A percentile compares a stretch with the other conserved stretches of the same genome.
Evolutionary conservation across 805 yeast species (phyloP).

Genomic region (Metschnikowia lochheadii): DNA sequence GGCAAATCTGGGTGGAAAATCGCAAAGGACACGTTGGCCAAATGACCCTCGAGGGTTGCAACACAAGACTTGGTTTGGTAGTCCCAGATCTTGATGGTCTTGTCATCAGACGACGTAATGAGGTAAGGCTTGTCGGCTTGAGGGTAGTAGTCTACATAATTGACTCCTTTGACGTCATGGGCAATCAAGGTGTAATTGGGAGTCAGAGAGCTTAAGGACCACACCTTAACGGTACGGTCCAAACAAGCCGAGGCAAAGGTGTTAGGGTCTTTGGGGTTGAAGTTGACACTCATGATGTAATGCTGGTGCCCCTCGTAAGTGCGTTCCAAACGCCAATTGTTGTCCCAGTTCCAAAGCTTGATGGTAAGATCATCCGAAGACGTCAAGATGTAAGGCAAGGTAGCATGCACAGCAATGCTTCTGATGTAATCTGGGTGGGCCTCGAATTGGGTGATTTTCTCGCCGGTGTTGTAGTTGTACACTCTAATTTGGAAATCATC

Average conservation of each 20-base stretch:
- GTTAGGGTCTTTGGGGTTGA: constrained; percentile 96
- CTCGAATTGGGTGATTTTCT: constrained; percentile 90
- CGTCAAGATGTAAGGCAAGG: constrained; percentile 83
- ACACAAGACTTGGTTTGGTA: constrained; percentile 95
- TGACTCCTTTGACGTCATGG: constrained; percentile 90
- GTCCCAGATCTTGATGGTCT: constrained; percentile 88
- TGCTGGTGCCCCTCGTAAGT: constrained; percentile 94
- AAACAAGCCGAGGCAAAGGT: constrained; percentile 97
- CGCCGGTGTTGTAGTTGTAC: constrained; percentile 92
- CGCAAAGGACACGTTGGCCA: constrained; percentile 93
- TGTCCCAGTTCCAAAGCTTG: constrained; percentile 97
- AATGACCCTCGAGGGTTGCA: constrained; percentile 90
- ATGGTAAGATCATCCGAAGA: constrained; percentile 90
- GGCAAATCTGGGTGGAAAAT: constrained; percentile 98
- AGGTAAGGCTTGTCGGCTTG: constrained; percentile 96
- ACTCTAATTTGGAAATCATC: constrained; percentile 95
- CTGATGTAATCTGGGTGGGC: constrained; percentile 98
- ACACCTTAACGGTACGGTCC: constrained; percentile 93
- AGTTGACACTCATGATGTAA: constrained; percentile 88
- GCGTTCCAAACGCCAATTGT: constrained; percentile 85
- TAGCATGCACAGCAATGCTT: constrained; percentile 89
- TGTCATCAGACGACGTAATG: constrained; percentile 87
- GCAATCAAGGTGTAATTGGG: constrained; percentile 92
- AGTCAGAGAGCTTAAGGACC: constrained; percentile 84
- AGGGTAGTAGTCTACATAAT: constrained; percentile 95